A percentile compares a stretch with the other conserved stretches of the same genome.
Evolutionary conservation across 2,329 filamentous ascomycete species (phyloP).

Genomic region (Penicillium sp.): DNA sequence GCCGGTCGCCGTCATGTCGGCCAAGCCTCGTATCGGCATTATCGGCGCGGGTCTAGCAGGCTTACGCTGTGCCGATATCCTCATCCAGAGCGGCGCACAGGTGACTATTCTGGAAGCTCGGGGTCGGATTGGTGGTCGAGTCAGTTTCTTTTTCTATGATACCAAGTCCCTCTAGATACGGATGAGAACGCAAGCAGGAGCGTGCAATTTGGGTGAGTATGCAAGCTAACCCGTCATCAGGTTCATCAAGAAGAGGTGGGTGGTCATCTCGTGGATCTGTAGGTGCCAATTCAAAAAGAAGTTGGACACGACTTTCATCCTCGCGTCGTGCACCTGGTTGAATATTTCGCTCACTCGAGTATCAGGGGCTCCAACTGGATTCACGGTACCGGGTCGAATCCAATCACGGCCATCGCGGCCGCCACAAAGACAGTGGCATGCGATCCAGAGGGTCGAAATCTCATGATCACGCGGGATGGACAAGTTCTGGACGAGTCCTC

Average conservation of each 20-base stretch:
- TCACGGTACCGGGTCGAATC: slow-evolving; percentile 55
- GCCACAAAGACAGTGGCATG: slow-evolving; percentile 47
- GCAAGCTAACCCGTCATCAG: slow-evolving; percentile 22
- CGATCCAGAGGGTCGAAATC: slow-evolving; percentile 48
- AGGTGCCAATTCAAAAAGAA: slow-evolving; percentile 19
- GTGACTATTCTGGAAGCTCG: slow-evolving; percentile 58
- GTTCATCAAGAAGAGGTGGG: slow-evolving; percentile 45
- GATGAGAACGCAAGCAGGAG: too few species aligned
- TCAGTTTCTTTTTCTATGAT: slow-evolving; percentile 24
- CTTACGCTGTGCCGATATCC: slow-evolving; percentile 53
- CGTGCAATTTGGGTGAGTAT: too few species aligned
- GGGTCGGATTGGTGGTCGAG: slow-evolving; percentile 53
- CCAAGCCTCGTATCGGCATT: slow-evolving; percentile 49
- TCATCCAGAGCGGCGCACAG: slow-evolving; percentile 49
- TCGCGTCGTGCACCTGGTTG: neutral
- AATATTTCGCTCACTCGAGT: neutral
- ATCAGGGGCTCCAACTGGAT: slow-evolving; percentile 59
- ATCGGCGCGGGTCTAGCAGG: slow-evolving; percentile 57
- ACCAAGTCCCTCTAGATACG: too few species aligned
- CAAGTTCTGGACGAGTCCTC: slow-evolving; percentile 32
- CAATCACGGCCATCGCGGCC: slow-evolving; percentile 52
- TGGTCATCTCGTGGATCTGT: slow-evolving; percentile 53
- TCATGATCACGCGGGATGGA: slow-evolving; percentile 46
- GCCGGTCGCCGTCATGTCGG: slow-evolving; percentile 24
- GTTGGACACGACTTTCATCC: neutral